These are phyloP conservation scores for Athelia sp. DNA, from an alignment of 1,284 basidiomycete genomes.

Conservation along the genomic window DNA sequence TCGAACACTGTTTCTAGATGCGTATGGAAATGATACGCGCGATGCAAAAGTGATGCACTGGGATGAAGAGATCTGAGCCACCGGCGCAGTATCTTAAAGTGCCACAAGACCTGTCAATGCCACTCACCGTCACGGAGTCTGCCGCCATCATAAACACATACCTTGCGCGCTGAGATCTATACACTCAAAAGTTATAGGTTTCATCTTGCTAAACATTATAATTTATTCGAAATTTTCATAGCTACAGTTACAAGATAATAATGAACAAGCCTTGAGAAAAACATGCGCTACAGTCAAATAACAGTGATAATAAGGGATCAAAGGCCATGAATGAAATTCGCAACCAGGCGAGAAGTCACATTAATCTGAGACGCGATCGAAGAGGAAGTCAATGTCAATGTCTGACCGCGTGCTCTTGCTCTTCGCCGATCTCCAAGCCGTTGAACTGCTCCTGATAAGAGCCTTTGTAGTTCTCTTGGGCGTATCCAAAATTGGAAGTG, in stretches of 20 bases:
- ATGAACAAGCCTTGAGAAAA: neutral
- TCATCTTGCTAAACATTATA: no score
- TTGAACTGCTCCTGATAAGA: neutral
- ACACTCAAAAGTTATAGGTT: no score
- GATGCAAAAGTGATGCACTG: neutral
- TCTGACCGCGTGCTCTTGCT: neutral
- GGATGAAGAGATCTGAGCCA: no score
- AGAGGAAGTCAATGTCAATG: neutral
- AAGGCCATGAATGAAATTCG: neutral
- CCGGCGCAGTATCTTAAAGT: no score
- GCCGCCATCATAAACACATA: no score
- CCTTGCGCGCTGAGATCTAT: no score
- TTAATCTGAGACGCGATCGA: neutral
- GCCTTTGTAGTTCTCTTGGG: slow-evolving; percentile 23
- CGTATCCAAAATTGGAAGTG: slow-evolving; percentile 23
- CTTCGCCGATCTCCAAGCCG: neutral
- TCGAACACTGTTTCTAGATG: no score
- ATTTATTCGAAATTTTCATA: no score
- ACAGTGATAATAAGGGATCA: neutral
- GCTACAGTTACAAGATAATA: neutral
- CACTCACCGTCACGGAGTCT: no score
- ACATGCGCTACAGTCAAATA: no score
- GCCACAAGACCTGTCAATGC: no score
- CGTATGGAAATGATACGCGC: no score
- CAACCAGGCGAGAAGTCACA: neutral